Evolutionary conservation across 1,284 basidiomycete genomes (phyloP).

Genomic region (Puccinia triticina): DNA sequence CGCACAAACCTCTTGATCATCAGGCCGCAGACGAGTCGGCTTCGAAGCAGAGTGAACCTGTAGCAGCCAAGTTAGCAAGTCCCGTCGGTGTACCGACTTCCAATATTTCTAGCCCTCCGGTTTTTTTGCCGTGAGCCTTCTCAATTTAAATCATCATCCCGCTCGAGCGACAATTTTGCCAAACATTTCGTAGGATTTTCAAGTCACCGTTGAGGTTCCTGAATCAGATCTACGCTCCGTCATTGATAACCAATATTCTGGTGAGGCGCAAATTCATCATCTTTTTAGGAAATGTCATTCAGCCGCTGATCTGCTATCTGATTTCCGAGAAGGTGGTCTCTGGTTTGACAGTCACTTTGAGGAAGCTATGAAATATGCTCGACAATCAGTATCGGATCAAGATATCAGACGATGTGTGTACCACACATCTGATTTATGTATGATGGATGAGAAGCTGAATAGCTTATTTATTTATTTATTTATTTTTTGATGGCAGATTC

Average conservation of each 20-base stretch:
- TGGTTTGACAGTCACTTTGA: no score
- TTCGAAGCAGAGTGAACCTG: background rate
- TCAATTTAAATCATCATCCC: background rate
- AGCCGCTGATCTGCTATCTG: background rate
- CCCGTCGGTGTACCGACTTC: background rate
- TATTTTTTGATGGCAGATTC: no score
- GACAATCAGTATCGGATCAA: no score
- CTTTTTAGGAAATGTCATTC: background rate
- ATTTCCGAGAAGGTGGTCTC: background rate
- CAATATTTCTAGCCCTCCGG: background rate
- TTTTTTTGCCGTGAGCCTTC: conserved; percentile 35
- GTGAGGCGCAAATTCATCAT: background rate
- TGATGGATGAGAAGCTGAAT: no score
- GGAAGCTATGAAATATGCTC: no score
- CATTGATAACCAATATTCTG: conserved; percentile 3
- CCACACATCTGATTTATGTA: no score
- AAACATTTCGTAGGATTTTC: conserved; percentile 28
- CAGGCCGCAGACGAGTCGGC: background rate
- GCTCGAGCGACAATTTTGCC: background rate
- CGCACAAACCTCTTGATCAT: background rate
- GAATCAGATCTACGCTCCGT: background rate
- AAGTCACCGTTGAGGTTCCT: conserved; percentile 31
- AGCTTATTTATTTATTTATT: no score
- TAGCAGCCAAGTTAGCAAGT: background rate
- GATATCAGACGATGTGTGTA: no score